phyloP scores from a whole-genome alignment of 495 filamentous ascomycete genomes.

The Hypoxylon subgilvum region DNA sequence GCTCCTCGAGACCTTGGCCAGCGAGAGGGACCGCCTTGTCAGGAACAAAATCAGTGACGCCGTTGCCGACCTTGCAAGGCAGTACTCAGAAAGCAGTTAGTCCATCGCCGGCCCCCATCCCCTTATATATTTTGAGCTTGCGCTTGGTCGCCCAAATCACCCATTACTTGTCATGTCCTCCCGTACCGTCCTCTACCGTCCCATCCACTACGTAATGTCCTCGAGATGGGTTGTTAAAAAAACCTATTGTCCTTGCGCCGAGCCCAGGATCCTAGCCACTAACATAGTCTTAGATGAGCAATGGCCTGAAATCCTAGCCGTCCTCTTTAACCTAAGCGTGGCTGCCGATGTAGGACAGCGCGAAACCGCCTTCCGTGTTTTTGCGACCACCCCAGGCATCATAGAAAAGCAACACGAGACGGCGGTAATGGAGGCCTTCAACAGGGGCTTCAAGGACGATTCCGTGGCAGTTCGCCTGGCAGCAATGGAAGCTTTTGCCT shows the following conservation, averaged over 20 bases:
- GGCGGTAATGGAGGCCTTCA: constrained; percentile 81
- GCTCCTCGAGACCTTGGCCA: constrained; percentile 74
- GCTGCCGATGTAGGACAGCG: constrained; percentile 78
- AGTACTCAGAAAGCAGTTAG: constrained; percentile 91
- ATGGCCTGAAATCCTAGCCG: constrained; percentile 89
- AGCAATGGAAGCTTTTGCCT: constrained; percentile 94
- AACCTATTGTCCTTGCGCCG: not conserved
- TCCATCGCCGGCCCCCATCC: constrained; percentile 22
- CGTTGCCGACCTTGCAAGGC: constrained; percentile 90
- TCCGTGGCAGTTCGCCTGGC: constrained; percentile 83
- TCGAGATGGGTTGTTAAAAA: not conserved
- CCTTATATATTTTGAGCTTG: not conserved
- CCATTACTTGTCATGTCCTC: too few species aligned
- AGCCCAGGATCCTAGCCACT: constrained; percentile 17
- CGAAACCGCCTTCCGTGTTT: constrained; percentile 90
- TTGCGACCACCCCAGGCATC: constrained; percentile 91
- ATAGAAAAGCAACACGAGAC: constrained; percentile 96
- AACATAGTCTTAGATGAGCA: constrained; percentile 65
- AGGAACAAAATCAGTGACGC: constrained; percentile 97
- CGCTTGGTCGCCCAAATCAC: too few species aligned
- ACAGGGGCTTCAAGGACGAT: constrained; percentile 88
- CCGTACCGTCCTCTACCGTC: too few species aligned
- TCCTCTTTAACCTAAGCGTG: constrained; percentile 87
- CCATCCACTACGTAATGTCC: too few species aligned
- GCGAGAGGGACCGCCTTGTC: constrained; percentile 71